phyloP scores from a whole-genome alignment of 345 rosid genomes.

The Arabidopsis arenosa region DNA sequence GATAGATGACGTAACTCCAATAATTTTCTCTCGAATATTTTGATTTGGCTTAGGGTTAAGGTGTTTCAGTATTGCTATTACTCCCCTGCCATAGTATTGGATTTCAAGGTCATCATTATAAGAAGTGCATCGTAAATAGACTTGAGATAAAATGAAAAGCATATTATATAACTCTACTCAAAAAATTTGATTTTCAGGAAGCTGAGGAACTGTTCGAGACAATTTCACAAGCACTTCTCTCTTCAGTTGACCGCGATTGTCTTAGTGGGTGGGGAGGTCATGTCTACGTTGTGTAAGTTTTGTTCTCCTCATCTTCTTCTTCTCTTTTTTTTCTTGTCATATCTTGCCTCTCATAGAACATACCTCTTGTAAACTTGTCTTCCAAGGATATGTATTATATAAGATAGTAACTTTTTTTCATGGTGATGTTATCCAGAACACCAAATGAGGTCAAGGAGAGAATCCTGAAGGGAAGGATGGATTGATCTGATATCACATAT shows the following conservation, averaged over 20 bases:
- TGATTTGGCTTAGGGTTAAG: background rate
- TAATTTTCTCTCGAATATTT: background rate
- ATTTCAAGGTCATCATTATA: background rate
- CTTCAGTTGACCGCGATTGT: constrained; percentile 94
- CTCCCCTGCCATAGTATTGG: background rate
- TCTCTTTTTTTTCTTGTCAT: background rate
- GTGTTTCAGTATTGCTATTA: background rate
- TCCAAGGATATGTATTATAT: background rate
- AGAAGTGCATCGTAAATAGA: background rate
- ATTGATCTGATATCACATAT: constrained; percentile 48
- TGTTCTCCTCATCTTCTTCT: constrained; percentile 7
- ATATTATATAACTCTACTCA: background rate
- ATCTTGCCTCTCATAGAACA: background rate
- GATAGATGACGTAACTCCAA: background rate
- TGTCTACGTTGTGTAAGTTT: constrained; percentile 90
- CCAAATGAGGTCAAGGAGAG: constrained; percentile 80
- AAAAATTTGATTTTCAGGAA: constrained; percentile 55
- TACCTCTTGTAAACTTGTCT: constrained; percentile 4
- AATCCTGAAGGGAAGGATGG: constrained; percentile 97
- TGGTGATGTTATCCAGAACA: constrained; percentile 59
- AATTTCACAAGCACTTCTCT: constrained; percentile 82
- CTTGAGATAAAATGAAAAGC: background rate
- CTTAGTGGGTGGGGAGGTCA: constrained; percentile 99
- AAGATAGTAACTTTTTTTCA: background rate
- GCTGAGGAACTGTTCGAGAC: constrained; percentile 86